Base-by-base conservation (phyloP, 495 filamentous ascomycete species). In the Xylaria cubensis region DNA sequence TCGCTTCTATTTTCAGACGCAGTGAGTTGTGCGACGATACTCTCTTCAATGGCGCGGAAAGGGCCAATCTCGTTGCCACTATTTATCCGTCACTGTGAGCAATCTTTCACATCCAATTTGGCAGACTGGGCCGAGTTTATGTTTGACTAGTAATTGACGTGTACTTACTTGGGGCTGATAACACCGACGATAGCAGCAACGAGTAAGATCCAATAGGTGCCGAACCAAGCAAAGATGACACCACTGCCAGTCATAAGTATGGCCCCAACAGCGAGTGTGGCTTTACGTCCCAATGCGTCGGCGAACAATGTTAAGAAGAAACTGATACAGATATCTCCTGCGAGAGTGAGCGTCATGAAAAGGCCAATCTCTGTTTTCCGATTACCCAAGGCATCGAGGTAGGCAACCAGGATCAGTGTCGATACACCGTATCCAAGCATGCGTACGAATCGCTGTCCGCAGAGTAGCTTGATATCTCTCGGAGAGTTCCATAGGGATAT, bases 271-370 rank as follows among this genome's bases (percentile, higher is more conserved):
- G 89, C 77, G 15, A 97, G 80, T 4, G 90, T 91, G 2, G 86
- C 86, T 51, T 90, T 87, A 19, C 94, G 84, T 7, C 94, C 94
- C 61, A 94, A 79, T 0, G 84, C 80, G 80, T 97, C 94, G 2
- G 94, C 94, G 66, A 93, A 88, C 0, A 95, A 81, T 0, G 94
- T 95, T 5, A 97, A 83, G 17, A 91, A 71, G 34, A 96, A 88
- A 50, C 92, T 93, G 44, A 97, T 90, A 1, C 90, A 77, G 0
- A 92, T 90, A 82, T 97, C 94, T 5, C 94, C 94, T 39, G 91
- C 80, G 66, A 97, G 83, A 0, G 94, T 97, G 55, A 97, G 79
- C 0, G 92, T 94, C 93, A 97, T 97, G 81, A 97, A 97, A 5
- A 95, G 84, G 8, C 94, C 94, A 65, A 94, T 95, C 21, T 83